These are phyloP conservation scores for Penicillium canescens DNA, from an alignment of 495 filamentous ascomycete species.

Conservation along the genomic window DNA sequence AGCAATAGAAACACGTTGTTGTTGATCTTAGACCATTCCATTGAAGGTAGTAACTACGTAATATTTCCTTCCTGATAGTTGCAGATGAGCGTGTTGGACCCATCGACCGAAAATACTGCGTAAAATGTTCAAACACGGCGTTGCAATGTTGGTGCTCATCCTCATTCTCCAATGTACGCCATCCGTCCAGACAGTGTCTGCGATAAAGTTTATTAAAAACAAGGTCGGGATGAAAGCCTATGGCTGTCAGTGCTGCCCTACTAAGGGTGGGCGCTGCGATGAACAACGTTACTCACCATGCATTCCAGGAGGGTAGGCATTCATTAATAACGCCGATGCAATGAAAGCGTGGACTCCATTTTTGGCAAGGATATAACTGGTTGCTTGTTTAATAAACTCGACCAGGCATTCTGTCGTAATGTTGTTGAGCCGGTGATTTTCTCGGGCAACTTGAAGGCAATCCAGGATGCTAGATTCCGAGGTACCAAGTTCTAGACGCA, in stretches of 20 bases:
- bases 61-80: not conserved
- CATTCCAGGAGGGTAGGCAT: slow-evolving; percentile 13
- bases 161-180: not conserved
- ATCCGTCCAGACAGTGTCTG: not conserved
- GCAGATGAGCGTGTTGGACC: not conserved
- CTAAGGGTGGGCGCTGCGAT: not conserved
- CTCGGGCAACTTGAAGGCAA: slow-evolving; percentile 8
- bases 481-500: not conserved
- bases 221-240: slow-evolving; percentile 1
- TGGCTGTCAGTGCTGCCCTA: not conserved
- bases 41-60: not conserved
- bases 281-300: slow-evolving; percentile 7
- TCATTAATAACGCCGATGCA: slow-evolving; percentile 11
- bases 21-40: slow-evolving; percentile 11
- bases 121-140: slow-evolving; percentile 4
- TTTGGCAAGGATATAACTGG: not conserved
- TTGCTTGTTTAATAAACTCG: slow-evolving; percentile 1
- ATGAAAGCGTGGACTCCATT: slow-evolving; percentile 5
- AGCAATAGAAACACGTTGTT: slow-evolving; percentile 28
- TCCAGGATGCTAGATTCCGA: not conserved
- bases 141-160: slow-evolving; percentile 2
- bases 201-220: slow-evolving; percentile 3
- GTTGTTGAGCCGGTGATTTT: not conserved
- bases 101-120: slow-evolving; percentile 16
- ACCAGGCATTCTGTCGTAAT: slow-evolving; percentile 2